These are phyloP conservation scores for Coprinellus micaceus DNA, from an alignment of 768 basidiomycete genomes.

Conservation along the genomic window DNA sequence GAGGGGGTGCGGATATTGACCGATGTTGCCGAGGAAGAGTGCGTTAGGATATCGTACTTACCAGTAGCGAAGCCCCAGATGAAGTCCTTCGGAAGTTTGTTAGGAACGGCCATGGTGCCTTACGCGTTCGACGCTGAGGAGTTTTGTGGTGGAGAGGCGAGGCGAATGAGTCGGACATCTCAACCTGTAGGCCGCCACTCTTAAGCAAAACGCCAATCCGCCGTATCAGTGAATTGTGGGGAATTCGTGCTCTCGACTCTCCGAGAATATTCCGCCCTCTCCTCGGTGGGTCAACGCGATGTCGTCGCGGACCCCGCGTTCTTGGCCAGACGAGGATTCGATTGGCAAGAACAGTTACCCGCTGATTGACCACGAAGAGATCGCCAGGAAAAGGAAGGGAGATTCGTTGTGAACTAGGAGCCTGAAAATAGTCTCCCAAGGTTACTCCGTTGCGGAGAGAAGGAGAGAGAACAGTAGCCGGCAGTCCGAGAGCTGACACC, in stretches of 20 bases:
- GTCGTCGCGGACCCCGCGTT: not conserved
- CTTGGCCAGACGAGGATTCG: constrained; percentile 14
- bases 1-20: no score
- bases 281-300: constrained; percentile 7
- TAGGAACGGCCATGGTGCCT: constrained; percentile 27
- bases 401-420: not conserved
- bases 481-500: constrained; percentile 12
- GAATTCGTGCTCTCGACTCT: constrained; percentile 28
- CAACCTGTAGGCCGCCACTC: constrained; percentile 21
- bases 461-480: constrained; percentile 12
- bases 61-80: constrained; percentile 73
- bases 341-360: constrained; percentile 11
- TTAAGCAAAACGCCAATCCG: constrained; percentile 38
- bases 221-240: constrained; percentile 42
- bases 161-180: not conserved
- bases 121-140: constrained; percentile 22
- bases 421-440: constrained; percentile 20
- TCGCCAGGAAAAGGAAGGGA: constrained; percentile 1
- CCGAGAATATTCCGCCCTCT: constrained; percentile 50
- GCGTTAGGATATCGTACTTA: constrained; percentile 25
- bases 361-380: constrained; percentile 2
- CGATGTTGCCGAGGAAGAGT: not conserved
- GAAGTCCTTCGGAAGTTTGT: constrained; percentile 55
- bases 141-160: constrained; percentile 27
- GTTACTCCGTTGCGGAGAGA: constrained; percentile 28